These are phyloP conservation scores for Schwanniomyces vanrijiae DNA, from an alignment of 805 yeast species.

Conservation along the genomic window DNA sequence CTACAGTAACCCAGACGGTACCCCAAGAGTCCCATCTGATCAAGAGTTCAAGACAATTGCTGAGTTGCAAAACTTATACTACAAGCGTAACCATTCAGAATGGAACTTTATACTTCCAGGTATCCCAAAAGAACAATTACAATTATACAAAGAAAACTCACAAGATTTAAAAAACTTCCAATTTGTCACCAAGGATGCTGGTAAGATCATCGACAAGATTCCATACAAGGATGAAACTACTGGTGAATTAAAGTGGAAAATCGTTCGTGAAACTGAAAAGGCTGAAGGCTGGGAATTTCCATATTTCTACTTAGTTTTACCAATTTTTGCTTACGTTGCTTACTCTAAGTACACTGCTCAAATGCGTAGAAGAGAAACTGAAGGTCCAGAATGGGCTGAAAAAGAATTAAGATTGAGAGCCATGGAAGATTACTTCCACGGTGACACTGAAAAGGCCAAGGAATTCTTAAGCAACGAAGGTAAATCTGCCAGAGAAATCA, in stretches of 20 bases:
- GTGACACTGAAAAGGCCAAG: conserved; percentile 49
- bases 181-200: conserved; percentile 47
- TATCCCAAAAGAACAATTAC: conserved; percentile 54
- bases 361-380: conserved; percentile 37
- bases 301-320: conserved; percentile 70
- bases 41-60: conserved; percentile 72
- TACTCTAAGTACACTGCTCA: conserved; percentile 48
- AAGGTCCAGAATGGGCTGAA: conserved; percentile 75
- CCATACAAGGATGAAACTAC: conserved; percentile 79
- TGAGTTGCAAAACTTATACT: conserved; percentile 61
- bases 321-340: conserved; percentile 60
- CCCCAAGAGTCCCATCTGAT: conserved; percentile 68
- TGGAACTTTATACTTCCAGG: conserved; percentile 47
- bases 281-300: conserved; percentile 84
- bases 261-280: conserved; percentile 69
- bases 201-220: conserved; percentile 75
- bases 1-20: conserved; percentile 74
- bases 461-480: conserved; percentile 54
- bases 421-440: conserved; percentile 62
- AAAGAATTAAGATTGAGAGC: conserved; percentile 76
- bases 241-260: conserved; percentile 79
- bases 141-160: conserved; percentile 59
- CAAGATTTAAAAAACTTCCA: conserved; percentile 58
- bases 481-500: conserved; percentile 55
- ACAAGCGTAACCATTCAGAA: conserved; percentile 54